Conservation (phyloP, 352 stramenopile species). For the Pseudoperonospora humuli region DNA sequence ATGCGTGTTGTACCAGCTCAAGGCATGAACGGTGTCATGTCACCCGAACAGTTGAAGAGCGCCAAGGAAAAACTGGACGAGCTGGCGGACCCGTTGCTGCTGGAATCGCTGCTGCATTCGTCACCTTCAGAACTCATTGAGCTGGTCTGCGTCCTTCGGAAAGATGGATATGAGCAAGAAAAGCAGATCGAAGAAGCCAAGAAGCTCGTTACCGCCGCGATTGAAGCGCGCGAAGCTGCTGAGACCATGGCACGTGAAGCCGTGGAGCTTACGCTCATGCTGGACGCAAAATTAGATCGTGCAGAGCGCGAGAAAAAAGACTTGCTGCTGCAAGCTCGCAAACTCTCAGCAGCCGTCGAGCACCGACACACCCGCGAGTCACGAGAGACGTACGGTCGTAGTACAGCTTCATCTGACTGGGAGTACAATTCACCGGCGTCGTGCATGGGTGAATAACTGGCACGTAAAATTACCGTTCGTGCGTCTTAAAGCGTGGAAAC, state of each 20-base stretch:
- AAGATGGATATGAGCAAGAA: conserved; percentile 65
- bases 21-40: conserved; percentile 13
- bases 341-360: conserved; percentile 18
- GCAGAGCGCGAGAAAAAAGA: conserved; percentile 38
- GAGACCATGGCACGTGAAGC: conserved; percentile 67
- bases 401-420: conserved; percentile 13
- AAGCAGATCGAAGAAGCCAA: conserved; percentile 69
- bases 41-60: conserved; percentile 13
- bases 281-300: conserved; percentile 68
- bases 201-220: conserved; percentile 58
- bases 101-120: conserved; percentile 40
- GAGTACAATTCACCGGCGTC: conserved; percentile 20
- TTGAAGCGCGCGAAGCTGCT: conserved; percentile 68
- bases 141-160: conserved; percentile 59
- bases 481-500: no score
- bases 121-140: conserved; percentile 56
- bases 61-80: conserved; percentile 31
- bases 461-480: conserved; percentile 12
- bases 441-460: conserved; percentile 15
- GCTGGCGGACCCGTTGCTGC: conserved; percentile 43
- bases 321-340: conserved; percentile 9
- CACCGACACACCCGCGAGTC: conserved; percentile 12
- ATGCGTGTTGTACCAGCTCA: conserved; percentile 20
- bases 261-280: conserved; percentile 53
- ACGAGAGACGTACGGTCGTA: conserved; percentile 12